phyloP scores from a whole-genome alignment of 352 stramenopile species.

The Globisporangium nagaii region DNA sequence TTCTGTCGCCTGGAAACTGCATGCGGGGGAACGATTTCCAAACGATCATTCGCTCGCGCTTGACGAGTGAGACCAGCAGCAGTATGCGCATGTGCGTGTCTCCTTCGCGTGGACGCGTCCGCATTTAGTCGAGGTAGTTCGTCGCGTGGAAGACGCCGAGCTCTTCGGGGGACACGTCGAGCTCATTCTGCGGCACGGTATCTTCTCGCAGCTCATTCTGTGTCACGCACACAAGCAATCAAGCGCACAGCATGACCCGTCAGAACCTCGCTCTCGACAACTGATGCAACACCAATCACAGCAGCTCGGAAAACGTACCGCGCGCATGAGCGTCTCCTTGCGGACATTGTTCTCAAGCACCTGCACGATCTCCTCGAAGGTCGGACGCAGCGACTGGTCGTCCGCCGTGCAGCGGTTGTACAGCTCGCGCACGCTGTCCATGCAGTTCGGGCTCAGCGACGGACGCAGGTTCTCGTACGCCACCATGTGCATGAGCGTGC shows the following conservation, averaged over 20 bases:
- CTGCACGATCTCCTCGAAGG: conserved; percentile 84
- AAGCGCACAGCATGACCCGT: neutral
- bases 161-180: conserved; percentile 71
- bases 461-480: conserved; percentile 85
- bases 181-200: conserved; percentile 29
- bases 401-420: conserved; percentile 79
- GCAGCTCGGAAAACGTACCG: conserved; percentile 41
- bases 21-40: conserved; percentile 6
- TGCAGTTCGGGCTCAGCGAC: conserved; percentile 78
- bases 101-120: too few relatives aligned
- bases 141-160: conserved; percentile 78
- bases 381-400: conserved; percentile 66
- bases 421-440: conserved; percentile 74
- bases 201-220: conserved; percentile 19
- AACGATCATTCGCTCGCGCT: neutral
- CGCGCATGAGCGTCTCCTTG: conserved; percentile 78
- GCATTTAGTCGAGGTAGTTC: conserved; percentile 72
- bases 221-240: neutral
- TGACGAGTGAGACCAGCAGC: too few relatives aligned
- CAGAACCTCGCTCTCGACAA: conserved; percentile 16
- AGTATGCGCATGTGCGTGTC: too few relatives aligned
- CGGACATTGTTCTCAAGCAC: conserved; percentile 81
- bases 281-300: neutral
- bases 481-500: conserved; percentile 87
- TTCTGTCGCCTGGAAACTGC: too few relatives aligned